Evolutionary conservation across 108 stramenopile genomes (phyloP).

Genomic region (Heterococcus sp.): DNA sequence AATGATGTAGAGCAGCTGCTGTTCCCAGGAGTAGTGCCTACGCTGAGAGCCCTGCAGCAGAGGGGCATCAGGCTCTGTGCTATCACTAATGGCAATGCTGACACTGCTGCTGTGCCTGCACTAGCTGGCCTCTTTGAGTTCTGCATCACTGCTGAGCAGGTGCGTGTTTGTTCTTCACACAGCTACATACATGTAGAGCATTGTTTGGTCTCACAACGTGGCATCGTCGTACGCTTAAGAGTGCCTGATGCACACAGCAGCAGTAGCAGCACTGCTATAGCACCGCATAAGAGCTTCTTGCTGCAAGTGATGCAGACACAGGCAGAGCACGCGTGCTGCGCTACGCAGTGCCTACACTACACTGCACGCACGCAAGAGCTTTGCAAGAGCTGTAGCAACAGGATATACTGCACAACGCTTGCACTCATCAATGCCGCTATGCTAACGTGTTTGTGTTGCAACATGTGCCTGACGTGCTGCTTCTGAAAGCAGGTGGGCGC

Average conservation of each 20-base stretch:
- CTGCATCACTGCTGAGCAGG: conserved; percentile 38
- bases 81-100: conserved; percentile 46
- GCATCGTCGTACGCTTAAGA: not conserved
- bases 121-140: conserved; percentile 35
- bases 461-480: too few species aligned
- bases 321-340: not conserved
- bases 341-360: not conserved
- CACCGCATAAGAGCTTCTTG: not conserved
- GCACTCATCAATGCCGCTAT: not conserved
- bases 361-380: too few species aligned
- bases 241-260: not conserved
- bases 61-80: conserved; percentile 32
- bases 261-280: not conserved
- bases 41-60: conserved; percentile 11
- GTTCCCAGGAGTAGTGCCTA: conserved; percentile 19
- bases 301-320: not conserved
- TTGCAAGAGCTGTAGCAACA: too few species aligned
- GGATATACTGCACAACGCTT: too few species aligned
- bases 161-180: not conserved
- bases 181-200: not conserved
- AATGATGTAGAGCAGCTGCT: conserved; percentile 34
- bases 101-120: conserved; percentile 32
- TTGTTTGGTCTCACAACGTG: not conserved
- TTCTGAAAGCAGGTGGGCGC: conserved; percentile 43
- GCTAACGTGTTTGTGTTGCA: too few species aligned